phyloP scores from a whole-genome alignment of 139 green algal genomes.

The Pleodorina starrii region DNA sequence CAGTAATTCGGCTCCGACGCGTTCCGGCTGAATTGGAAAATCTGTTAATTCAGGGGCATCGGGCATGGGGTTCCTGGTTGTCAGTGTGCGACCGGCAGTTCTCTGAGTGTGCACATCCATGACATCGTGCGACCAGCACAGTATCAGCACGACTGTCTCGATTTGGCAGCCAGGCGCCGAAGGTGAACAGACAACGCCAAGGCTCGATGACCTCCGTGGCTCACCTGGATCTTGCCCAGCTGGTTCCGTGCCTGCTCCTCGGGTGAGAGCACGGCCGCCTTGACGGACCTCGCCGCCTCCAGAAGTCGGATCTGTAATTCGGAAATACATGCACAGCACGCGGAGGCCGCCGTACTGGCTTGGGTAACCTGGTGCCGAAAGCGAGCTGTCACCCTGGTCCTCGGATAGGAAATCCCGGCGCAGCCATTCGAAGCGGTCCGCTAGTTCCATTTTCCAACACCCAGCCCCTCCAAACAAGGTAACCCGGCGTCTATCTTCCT shows the following conservation, averaged over 20 bases:
- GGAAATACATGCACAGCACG: neutral
- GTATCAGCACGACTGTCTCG: neutral
- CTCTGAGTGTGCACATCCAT: too few relatives aligned
- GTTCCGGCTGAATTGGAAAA: constrained; percentile 25
- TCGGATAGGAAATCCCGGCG: too few relatives aligned
- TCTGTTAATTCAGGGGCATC: too few relatives aligned
- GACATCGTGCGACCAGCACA: too few relatives aligned
- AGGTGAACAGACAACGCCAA: neutral
- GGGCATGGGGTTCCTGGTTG: too few relatives aligned
- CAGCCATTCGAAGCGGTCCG: too few relatives aligned
- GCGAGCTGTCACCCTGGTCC: too few relatives aligned
- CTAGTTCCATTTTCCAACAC: too few relatives aligned
- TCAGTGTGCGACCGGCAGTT: too few relatives aligned
- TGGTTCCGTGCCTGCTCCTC: constrained; percentile 84
- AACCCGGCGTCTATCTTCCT: too few relatives aligned
- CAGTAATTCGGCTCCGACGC: constrained; percentile 74
- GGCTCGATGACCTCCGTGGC: neutral
- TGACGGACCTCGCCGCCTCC: constrained; percentile 62
- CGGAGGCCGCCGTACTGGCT: neutral
- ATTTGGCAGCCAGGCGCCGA: neutral
- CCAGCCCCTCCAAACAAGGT: too few relatives aligned
- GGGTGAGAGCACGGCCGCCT: constrained; percentile 59
- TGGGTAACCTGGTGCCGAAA: too few relatives aligned
- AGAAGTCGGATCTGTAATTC: constrained; percentile 72
- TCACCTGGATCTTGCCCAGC: constrained; percentile 80